phyloP scores from a whole-genome alignment of 176 grass and related monocot genomes.

The Sorghum bicolor region DNA sequence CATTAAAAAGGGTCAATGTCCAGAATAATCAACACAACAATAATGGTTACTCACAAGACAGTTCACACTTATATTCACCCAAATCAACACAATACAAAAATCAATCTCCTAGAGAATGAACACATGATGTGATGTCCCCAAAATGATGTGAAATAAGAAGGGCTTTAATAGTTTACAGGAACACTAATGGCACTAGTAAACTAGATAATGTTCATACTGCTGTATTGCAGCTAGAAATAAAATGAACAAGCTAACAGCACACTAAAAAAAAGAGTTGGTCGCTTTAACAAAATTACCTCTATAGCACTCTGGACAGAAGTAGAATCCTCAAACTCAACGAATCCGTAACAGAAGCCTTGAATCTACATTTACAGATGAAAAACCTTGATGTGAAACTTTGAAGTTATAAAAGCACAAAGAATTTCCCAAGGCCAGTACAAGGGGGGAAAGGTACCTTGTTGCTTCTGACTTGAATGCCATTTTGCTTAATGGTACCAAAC shows the following conservation, averaged over 20 bases:
- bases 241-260: neutral
- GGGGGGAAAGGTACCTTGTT: conserved; percentile 51
- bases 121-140: neutral
- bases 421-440: neutral
- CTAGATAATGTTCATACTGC: neutral
- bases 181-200: neutral
- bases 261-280: neutral
- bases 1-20: neutral
- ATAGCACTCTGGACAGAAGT: conserved; percentile 69
- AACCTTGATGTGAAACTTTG: neutral
- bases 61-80: neutral
- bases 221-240: neutral
- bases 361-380: conserved; percentile 45
- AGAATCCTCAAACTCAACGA: conserved; percentile 82
- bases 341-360: conserved; percentile 91
- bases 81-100: conserved; percentile 9
- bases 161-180: neutral
- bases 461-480: conserved; percentile 96
- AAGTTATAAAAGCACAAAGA: neutral
- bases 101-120: neutral
- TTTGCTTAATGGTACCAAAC: conserved; percentile 67
- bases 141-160: neutral
- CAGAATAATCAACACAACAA: neutral
- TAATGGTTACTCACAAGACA: neutral
- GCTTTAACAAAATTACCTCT: conserved; percentile 47